Evolutionary conservation across 2,329 filamentous ascomycete species (phyloP).

Genomic region (Alternaria gansuensis): DNA sequence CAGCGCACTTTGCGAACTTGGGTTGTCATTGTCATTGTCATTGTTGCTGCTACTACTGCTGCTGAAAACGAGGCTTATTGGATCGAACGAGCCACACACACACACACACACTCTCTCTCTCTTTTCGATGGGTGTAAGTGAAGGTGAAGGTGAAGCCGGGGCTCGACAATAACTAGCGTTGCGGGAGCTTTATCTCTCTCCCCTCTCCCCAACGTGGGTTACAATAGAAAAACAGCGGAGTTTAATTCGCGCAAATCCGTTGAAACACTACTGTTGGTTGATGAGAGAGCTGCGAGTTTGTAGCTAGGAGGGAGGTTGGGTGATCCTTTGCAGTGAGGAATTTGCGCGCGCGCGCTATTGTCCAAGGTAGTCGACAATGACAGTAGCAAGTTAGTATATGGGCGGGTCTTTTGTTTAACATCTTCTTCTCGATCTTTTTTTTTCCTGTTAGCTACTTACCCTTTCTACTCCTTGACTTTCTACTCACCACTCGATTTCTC

Average conservation of each 20-base stretch:
- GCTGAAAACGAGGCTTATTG: background rate
- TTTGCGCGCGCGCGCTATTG: slow-evolving; percentile 1
- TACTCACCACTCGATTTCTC: background rate
- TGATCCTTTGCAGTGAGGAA: background rate
- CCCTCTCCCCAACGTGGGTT: background rate
- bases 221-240: slow-evolving; percentile 3
- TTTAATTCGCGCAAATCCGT: background rate
- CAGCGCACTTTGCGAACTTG: background rate
- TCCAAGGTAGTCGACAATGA: slow-evolving; percentile 12
- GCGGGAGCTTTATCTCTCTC: background rate
- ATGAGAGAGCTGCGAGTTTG: background rate
- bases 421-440: background rate
- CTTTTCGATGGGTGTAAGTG: background rate
- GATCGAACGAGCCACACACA: background rate
- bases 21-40: background rate
- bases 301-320: no score
- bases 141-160: background rate
- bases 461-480: background rate
- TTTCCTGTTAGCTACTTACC: background rate
- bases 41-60: background rate
- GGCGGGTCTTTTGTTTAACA: background rate
- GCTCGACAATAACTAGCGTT: slow-evolving; percentile 3
- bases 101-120: no score
- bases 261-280: slow-evolving; percentile 1
- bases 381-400: background rate